Evolutionary conservation across 1,284 basidiomycete genomes (phyloP).

Genomic region (Sporisorium scitamineum): DNA sequence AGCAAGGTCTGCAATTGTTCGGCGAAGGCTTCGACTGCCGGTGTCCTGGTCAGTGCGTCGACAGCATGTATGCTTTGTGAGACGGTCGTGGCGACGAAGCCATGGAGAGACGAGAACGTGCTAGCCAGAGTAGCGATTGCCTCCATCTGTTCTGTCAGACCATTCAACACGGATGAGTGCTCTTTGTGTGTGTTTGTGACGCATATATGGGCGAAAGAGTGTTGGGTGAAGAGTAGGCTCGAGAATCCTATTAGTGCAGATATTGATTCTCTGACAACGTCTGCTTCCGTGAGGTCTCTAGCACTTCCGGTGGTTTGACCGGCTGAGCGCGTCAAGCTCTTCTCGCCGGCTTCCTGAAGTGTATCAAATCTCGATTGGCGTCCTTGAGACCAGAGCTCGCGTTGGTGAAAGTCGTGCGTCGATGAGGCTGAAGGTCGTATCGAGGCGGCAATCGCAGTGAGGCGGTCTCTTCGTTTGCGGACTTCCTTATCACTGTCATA

Average conservation of each 20-base stretch:
- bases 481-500: constrained; percentile 40
- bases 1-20: constrained; percentile 38
- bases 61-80: constrained; percentile 29
- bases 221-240: constrained; percentile 14
- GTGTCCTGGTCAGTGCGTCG: constrained; percentile 31
- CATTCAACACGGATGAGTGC: not conserved
- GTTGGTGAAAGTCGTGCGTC: constrained; percentile 10
- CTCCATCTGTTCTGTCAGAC: constrained; percentile 26
- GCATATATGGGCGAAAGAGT: not conserved
- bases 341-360: not conserved
- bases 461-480: constrained; percentile 18
- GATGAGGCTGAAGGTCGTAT: constrained; percentile 19
- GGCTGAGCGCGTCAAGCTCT: not conserved
- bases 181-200: not conserved
- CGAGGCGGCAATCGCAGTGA: constrained; percentile 6
- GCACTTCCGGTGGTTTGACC: not conserved
- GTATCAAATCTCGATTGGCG: constrained; percentile 5
- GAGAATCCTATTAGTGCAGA: constrained; percentile 26
- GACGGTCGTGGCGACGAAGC: constrained; percentile 17
- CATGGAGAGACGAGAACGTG: constrained; percentile 14
- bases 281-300: constrained; percentile 18
- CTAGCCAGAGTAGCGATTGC: constrained; percentile 11
- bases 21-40: constrained; percentile 43
- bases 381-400: constrained; percentile 16
- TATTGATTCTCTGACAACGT: constrained; percentile 33